A percentile compares a stretch with the other conserved stretches of the same genome.
phyloP scores from a whole-genome alignment of 371 early-diverging fungal genomes.

The Mucor racemosus region DNA sequence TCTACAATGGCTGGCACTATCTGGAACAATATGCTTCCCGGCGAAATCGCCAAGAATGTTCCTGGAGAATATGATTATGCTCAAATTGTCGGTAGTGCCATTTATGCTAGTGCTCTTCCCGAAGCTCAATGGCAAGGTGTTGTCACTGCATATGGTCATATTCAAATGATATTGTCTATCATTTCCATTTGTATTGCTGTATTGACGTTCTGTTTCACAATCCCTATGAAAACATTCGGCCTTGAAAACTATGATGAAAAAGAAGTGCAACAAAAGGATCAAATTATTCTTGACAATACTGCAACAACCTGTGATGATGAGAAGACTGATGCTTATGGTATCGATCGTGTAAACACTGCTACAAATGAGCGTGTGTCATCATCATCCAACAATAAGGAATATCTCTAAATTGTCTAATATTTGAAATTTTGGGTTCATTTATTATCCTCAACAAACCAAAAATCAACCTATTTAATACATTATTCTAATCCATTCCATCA shows the following conservation, averaged over 20 bases:
- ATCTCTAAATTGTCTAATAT: neutral
- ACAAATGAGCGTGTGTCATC: neutral
- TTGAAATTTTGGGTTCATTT: too few relatives aligned
- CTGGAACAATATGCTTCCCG: slow-evolving; percentile 48
- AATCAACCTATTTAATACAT: neutral
- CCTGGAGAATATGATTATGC: slow-evolving; percentile 42
- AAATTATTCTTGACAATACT: neutral
- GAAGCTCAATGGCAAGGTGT: slow-evolving; percentile 37
- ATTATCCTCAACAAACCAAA: neutral
- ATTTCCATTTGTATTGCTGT: slow-evolving; percentile 37
- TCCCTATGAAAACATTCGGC: slow-evolving; percentile 50
- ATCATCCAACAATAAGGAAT: neutral
- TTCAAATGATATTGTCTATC: slow-evolving; percentile 37
- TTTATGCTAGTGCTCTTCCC: slow-evolving; percentile 32
- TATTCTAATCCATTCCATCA: too few relatives aligned
- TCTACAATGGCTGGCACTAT: slow-evolving; percentile 45
- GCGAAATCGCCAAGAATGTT: slow-evolving; percentile 35
- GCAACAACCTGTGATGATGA: neutral
- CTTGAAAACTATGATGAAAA: slow-evolving; percentile 23
- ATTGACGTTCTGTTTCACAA: slow-evolving; percentile 34
- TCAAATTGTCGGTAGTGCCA: slow-evolving; percentile 34
- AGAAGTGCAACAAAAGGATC: neutral
- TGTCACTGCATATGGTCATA: slow-evolving; percentile 36
- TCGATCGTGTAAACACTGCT: neutral
- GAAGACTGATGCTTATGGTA: neutral